phyloP scores from a whole-genome alignment of 202 grass and related monocot species.

The Panicum hallii region DNA sequence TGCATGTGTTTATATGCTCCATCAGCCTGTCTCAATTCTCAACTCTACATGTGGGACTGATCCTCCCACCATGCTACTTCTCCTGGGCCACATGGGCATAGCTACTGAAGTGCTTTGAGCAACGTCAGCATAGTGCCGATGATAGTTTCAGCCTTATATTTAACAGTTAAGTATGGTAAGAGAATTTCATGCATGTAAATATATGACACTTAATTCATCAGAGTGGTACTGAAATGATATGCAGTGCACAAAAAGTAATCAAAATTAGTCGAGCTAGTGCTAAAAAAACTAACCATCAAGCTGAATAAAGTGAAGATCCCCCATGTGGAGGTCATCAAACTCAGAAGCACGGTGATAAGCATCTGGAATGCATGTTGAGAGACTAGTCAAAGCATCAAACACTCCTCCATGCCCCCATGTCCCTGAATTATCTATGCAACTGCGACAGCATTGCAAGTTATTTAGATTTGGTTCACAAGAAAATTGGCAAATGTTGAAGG shows the following conservation, averaged over 20 bases:
- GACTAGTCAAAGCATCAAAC: slow-evolving; percentile 82
- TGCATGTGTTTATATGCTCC: not conserved
- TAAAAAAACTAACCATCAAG: slow-evolving; percentile 65
- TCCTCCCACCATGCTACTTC: not conserved
- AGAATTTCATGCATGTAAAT: slow-evolving; percentile 26
- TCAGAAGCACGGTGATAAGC: slow-evolving; percentile 84
- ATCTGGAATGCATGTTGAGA: slow-evolving; percentile 83
- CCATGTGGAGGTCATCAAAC: slow-evolving; percentile 84
- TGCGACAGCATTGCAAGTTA: slow-evolving; percentile 52
- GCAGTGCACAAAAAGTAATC: slow-evolving; percentile 23
- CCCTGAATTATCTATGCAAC: slow-evolving; percentile 88
- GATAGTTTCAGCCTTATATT: not conserved
- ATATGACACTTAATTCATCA: slow-evolving; percentile 21
- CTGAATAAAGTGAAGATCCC: slow-evolving; percentile 90
- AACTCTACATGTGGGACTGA: not conserved
- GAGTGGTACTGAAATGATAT: not conserved
- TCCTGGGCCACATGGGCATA: not conserved
- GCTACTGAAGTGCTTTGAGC: not conserved
- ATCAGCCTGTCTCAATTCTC: not conserved
- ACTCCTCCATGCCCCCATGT: slow-evolving; percentile 89
- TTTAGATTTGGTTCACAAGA: slow-evolving; percentile 40
- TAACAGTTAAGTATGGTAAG: not conserved
- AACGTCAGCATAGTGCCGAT: slow-evolving; percentile 18
- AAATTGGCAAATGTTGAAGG: slow-evolving; percentile 24
- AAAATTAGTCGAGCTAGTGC: slow-evolving; percentile 24